A percentile compares a stretch with the other conserved stretches of the same genome.
These are phyloP conservation scores for Diversispora epigaea DNA, from an alignment of 192 early-diverging fungal species.

Conservation along the genomic window DNA sequence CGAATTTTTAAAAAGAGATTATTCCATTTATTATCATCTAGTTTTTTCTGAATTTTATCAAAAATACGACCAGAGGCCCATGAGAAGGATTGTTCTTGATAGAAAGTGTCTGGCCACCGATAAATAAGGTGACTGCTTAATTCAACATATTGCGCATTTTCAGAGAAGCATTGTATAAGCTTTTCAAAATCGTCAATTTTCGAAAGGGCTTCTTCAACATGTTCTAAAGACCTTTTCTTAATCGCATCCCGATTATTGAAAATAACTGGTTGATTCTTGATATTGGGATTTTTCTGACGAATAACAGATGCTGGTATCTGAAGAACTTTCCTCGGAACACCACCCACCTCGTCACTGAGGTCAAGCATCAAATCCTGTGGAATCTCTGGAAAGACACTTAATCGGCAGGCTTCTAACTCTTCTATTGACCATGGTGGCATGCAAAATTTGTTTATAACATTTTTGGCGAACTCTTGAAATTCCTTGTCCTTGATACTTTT, in stretches of 20 bases:
- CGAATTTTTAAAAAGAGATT: conserved; percentile 25
- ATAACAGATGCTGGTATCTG: conserved; percentile 2
- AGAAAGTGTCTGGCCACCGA: conserved; percentile 32
- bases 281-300: background rate
- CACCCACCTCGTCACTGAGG: background rate
- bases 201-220: conserved; percentile 12
- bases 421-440: conserved; percentile 27
- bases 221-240: conserved; percentile 18
- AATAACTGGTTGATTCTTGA: background rate
- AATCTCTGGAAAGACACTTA: background rate
- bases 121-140: conserved; percentile 37
- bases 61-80: conserved; percentile 34
- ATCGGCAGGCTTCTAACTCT: conserved; percentile 11
- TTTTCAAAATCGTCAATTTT: conserved; percentile 12
- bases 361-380: conserved; percentile 22
- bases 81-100: conserved; percentile 21
- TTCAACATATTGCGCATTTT: conserved; percentile 15
- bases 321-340: conserved; percentile 14
- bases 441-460: conserved; percentile 7
- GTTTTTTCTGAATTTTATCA: conserved; percentile 9
- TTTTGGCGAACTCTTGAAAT: conserved; percentile 12
- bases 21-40: conserved; percentile 19
- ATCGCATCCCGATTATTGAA: background rate
- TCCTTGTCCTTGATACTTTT: background rate
- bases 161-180: conserved; percentile 31